phyloP scores from a whole-genome alignment of 2,329 filamentous ascomycete species.

The Boeremia lycopersici region DNA sequence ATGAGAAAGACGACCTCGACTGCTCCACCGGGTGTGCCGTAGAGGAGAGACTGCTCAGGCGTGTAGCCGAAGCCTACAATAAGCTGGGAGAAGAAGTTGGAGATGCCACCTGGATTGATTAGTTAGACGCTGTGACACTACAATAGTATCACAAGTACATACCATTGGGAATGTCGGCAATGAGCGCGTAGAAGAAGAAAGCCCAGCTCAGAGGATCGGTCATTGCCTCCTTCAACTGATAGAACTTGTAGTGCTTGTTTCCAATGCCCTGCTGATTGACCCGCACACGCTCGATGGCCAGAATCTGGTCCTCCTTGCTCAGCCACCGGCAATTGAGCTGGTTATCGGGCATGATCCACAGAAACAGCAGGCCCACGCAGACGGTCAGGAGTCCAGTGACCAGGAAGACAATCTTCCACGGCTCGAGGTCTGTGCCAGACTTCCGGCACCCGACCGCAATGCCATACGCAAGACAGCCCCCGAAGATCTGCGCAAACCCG shows the following conservation, averaged over 20 bases:
- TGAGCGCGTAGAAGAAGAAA: constrained; percentile 63
- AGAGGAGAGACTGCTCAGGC: constrained; percentile 65
- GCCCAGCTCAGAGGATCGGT: constrained; percentile 65
- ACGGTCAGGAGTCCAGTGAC: constrained; percentile 53
- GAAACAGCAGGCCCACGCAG: constrained; percentile 50
- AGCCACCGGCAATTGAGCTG: constrained; percentile 68
- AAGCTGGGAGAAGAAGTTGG: constrained; percentile 67
- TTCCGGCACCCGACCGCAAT: constrained; percentile 62
- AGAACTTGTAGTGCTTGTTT: constrained; percentile 70
- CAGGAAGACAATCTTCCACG: constrained; percentile 68
- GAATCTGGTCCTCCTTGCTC: constrained; percentile 67
- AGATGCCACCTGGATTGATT: constrained; percentile 55
- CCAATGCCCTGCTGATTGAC: constrained; percentile 78
- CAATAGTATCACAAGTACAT: constrained; percentile 1
- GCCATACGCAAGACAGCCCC: constrained; percentile 67
- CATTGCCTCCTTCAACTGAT: constrained; percentile 67
- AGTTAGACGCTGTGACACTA: not conserved
- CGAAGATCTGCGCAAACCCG: constrained; percentile 66
- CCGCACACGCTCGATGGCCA: constrained; percentile 73
- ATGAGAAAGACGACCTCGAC: constrained; percentile 67
- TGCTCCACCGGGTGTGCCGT: constrained; percentile 69
- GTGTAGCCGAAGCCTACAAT: constrained; percentile 71
- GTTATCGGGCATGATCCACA: constrained; percentile 61
- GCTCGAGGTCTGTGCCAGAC: constrained; percentile 63
- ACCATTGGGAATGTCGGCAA: constrained; percentile 64